phyloP scores from a whole-genome alignment of 2,329 filamentous ascomycete species.

The Penicillium sp. region DNA sequence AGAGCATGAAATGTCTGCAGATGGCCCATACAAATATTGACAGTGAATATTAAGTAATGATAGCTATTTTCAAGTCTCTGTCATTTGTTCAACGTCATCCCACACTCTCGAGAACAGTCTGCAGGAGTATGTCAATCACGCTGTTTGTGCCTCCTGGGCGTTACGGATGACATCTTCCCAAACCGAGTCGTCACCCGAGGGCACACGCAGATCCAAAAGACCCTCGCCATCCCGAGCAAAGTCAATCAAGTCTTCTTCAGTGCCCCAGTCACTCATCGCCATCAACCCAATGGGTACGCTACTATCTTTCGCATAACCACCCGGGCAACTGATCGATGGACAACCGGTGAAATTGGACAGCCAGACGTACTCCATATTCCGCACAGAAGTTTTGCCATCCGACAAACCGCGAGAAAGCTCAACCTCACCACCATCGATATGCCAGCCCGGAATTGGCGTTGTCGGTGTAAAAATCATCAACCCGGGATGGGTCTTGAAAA shows the following conservation, averaged over 20 bases:
- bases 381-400: constrained; percentile 73
- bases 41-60: not conserved
- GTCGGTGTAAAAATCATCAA: constrained; percentile 80
- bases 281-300: constrained; percentile 57
- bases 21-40: not conserved
- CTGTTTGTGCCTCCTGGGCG: constrained; percentile 18
- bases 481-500: constrained; percentile 73
- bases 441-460: constrained; percentile 75
- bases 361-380: constrained; percentile 84
- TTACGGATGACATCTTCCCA: constrained; percentile 47
- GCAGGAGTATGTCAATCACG: not conserved
- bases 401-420: constrained; percentile 67
- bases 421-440: constrained; percentile 62
- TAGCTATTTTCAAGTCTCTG: not conserved
- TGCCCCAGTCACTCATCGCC: constrained; percentile 60
- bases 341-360: constrained; percentile 80
- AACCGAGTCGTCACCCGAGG: constrained; percentile 29
- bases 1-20: not conserved
- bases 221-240: constrained; percentile 58
- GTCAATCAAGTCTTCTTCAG: constrained; percentile 56
- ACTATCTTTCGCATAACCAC: constrained; percentile 65
- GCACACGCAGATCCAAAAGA: constrained; percentile 46
- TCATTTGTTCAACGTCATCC: not conserved
- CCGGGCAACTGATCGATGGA: constrained; percentile 73
- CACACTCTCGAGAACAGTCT: not conserved